Evolutionary conservation across 495 filamentous ascomycete genomes (phyloP).

Genomic region (Daldinia bambusicola): DNA sequence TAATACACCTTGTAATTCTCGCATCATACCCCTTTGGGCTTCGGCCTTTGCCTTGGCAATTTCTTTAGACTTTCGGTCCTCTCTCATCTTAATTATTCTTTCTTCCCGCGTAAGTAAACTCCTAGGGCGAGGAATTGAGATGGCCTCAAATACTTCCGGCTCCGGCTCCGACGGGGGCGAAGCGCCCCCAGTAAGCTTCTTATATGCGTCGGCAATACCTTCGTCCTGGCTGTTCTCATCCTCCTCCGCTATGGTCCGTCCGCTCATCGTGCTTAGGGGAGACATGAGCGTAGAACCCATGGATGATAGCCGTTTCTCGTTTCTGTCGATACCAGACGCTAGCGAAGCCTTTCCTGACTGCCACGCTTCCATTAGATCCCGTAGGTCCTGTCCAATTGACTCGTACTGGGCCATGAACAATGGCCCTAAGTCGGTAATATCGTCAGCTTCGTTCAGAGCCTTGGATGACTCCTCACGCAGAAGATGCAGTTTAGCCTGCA

Average conservation of each 20-base stretch:
- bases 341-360: conserved; percentile 83
- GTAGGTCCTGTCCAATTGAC: conserved; percentile 88
- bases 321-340: conserved; percentile 75
- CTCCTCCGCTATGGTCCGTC: conserved; percentile 85
- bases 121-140: conserved; percentile 79
- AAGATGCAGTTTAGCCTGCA: conserved; percentile 95
- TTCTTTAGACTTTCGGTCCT: conserved; percentile 79
- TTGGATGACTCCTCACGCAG: conserved; percentile 88
- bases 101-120: conserved; percentile 85
- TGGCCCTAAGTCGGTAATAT: conserved; percentile 76
- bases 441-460: conserved; percentile 76
- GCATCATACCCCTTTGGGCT: conserved; percentile 86
- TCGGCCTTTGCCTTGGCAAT: conserved; percentile 75
- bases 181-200: conserved; percentile 75
- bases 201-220: conserved; percentile 70
- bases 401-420: conserved; percentile 90
- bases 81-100: conserved; percentile 85
- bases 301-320: conserved; percentile 75
- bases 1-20: conserved; percentile 68
- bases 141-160: conserved; percentile 90
- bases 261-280: conserved; percentile 81
- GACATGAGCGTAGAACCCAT: conserved; percentile 74
- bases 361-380: conserved; percentile 87
- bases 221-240: conserved; percentile 67
- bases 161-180: conserved; percentile 52